Conservation (phyloP, 2,329 filamentous ascomycete genomes). For the Venturia oleaginea region DNA sequence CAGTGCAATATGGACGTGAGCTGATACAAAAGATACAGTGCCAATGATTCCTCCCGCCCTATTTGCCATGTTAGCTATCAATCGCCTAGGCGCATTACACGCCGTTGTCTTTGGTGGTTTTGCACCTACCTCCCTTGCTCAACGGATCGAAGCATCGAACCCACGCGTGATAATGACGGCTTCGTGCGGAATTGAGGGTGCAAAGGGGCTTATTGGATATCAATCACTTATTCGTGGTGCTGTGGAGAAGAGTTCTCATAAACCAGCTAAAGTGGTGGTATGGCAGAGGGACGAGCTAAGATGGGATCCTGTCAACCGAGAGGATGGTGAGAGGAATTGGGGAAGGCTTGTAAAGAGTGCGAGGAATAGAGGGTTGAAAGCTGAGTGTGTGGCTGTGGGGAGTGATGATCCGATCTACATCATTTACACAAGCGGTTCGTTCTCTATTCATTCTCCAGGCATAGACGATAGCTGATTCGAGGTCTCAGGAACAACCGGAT, state of each 20-base stretch:
- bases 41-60: slow-evolving; percentile 88
- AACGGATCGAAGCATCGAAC: slow-evolving; percentile 75
- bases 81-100: slow-evolving; percentile 77
- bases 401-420: slow-evolving; percentile 79
- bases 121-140: slow-evolving; percentile 68
- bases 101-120: slow-evolving; percentile 93
- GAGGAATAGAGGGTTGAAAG: slow-evolving; percentile 55
- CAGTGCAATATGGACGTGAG: no score
- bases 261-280: slow-evolving; percentile 64
- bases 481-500: slow-evolving; percentile 58
- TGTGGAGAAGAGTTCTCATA: slow-evolving; percentile 56
- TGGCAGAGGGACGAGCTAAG: slow-evolving; percentile 74
- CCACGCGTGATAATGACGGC: slow-evolving; percentile 75
- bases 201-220: slow-evolving; percentile 72
- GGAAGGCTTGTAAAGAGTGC: slow-evolving; percentile 65
- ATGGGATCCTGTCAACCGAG: slow-evolving; percentile 62
- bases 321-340: slow-evolving; percentile 70
- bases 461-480: not conserved
- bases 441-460: not conserved
- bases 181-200: slow-evolving; percentile 84
- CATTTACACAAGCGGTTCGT: slow-evolving; percentile 67
- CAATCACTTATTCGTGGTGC: slow-evolving; percentile 67
- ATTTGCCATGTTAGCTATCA: slow-evolving; percentile 75
- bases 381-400: slow-evolving; percentile 66
- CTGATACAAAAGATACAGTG: slow-evolving; percentile 51